Evolutionary conservation across 805 yeast species (phyloP).

Genomic region (Candida railenensis): DNA sequence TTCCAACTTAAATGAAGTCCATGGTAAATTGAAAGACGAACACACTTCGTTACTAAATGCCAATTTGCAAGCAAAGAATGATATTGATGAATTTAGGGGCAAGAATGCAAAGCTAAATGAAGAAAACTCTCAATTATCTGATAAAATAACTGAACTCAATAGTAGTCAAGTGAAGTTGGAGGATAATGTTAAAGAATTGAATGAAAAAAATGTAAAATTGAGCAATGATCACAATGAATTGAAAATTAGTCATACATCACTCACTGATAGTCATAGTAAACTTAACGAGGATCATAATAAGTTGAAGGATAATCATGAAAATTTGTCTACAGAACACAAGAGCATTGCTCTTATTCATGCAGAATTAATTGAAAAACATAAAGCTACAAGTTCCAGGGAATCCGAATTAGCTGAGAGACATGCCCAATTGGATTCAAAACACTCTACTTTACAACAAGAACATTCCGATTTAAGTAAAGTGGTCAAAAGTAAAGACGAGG

Average conservation of each 20-base stretch:
- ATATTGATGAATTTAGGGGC: neutral
- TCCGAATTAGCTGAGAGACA: neutral
- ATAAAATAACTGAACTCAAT: neutral
- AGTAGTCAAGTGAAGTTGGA: constrained; percentile 7
- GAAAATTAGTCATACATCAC: neutral
- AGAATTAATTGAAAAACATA: neutral
- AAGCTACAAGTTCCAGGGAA: neutral
- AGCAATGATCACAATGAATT: neutral
- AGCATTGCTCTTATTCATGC: neutral
- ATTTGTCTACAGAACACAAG: neutral
- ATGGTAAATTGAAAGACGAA: constrained; percentile 1
- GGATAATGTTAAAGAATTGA: constrained; percentile 6
- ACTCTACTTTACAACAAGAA: constrained; percentile 2
- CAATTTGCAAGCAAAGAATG: neutral
- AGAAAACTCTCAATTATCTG: neutral
- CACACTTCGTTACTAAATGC: neutral
- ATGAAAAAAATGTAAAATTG: constrained; percentile 5
- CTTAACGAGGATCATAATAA: constrained; percentile 5
- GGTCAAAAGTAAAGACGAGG: neutral
- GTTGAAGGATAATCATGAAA: neutral
- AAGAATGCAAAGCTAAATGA: constrained; percentile 3
- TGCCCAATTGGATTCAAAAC: neutral
- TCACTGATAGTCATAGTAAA: neutral
- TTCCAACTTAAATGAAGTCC: constrained; percentile 5
- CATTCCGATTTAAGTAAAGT: neutral